These are phyloP conservation scores for Candida mattraensis DNA, from an alignment of 805 yeast genomes.

Conservation along the genomic window DNA sequence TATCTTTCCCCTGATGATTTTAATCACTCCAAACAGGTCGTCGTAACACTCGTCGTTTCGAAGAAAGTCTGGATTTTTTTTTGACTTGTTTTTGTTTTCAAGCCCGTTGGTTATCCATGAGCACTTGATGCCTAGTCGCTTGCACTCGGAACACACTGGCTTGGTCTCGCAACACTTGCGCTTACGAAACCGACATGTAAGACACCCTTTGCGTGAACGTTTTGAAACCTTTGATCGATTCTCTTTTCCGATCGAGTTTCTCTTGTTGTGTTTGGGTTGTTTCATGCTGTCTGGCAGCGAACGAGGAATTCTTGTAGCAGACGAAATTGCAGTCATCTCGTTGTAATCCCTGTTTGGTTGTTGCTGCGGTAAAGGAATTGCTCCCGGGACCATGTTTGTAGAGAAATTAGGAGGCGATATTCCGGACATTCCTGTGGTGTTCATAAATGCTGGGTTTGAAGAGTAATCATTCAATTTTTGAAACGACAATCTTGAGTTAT, in stretches of 20 bases:
- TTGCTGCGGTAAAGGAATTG: neutral
- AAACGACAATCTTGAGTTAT: neutral
- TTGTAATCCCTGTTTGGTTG: neutral
- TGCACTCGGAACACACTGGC: constrained; percentile 37
- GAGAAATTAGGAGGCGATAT: neutral
- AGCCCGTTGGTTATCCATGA: constrained; percentile 26
- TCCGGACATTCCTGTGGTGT: neutral
- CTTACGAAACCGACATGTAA: constrained; percentile 40
- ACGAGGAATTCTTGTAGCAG: constrained; percentile 14
- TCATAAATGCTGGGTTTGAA: neutral
- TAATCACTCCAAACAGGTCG: constrained; percentile 25
- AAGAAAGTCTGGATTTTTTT: constrained; percentile 22
- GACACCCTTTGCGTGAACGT: constrained; percentile 36
- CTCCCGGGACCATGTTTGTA: neutral
- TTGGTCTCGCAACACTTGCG: constrained; percentile 43
- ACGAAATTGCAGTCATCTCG: no score
- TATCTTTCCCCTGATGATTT: constrained; percentile 25
- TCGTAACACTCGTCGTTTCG: constrained; percentile 27
- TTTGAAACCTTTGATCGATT: constrained; percentile 10
- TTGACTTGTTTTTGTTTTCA: constrained; percentile 26
- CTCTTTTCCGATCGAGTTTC: neutral
- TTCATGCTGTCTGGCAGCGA: constrained; percentile 15
- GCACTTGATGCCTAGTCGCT: constrained; percentile 24
- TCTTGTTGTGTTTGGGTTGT: constrained; percentile 6
- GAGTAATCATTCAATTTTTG: no score